Conservation (phyloP, 202 grass and related monocot species). For the Elaeis oleifera region DNA sequence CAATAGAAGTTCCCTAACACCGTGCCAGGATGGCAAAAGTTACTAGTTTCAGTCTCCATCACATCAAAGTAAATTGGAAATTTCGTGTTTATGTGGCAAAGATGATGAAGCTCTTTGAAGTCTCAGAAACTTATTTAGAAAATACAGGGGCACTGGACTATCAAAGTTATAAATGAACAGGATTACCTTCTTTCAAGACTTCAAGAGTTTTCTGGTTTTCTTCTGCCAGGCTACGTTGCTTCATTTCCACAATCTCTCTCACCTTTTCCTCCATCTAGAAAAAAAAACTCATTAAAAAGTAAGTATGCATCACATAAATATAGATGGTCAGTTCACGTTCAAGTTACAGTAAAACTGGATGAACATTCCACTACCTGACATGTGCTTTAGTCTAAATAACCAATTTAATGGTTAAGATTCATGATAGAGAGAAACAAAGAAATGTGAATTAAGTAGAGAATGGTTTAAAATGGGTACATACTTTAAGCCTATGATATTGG, state of each 20-base stretch:
- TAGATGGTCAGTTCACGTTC: too few relatives aligned
- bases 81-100: constrained; percentile 3
- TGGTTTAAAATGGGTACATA: too few relatives aligned
- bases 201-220: constrained; percentile 99
- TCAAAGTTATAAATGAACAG: not conserved
- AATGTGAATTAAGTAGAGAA: too few relatives aligned
- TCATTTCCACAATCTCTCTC: constrained; percentile 99
- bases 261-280: constrained; percentile 97
- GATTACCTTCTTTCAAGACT: constrained; percentile 92
- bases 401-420: too few relatives aligned
- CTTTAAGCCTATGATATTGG: too few relatives aligned
- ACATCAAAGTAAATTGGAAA: not conserved
- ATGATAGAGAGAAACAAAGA: too few relatives aligned
- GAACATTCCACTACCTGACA: too few relatives aligned
- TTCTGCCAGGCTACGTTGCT: constrained; percentile 95
- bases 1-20: constrained; percentile 65
- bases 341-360: too few relatives aligned
- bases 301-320: not conserved
- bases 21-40: constrained; percentile 19
- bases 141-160: too few relatives aligned
- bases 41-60: constrained; percentile 12
- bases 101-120: constrained; percentile 12
- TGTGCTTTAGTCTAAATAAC: too few relatives aligned
- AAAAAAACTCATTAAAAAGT: constrained; percentile 20
- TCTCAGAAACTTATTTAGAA: not conserved